phyloP scores from a whole-genome alignment of 192 early-diverging fungal genomes.

The Rhizoclosmatium sp. region DNA sequence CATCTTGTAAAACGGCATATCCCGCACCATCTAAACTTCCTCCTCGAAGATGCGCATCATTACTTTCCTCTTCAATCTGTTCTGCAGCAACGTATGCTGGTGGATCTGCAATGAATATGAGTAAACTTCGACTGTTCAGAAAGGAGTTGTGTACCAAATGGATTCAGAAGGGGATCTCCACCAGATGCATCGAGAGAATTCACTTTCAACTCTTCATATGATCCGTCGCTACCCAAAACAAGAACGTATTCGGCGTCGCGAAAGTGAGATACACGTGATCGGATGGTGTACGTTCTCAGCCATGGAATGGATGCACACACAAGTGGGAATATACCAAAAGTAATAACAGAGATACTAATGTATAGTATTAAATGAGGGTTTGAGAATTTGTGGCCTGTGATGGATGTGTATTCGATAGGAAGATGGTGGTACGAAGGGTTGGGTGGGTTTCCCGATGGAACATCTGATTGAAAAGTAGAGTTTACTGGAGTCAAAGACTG shows the following conservation, averaged over 20 bases:
- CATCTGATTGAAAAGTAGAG: background rate
- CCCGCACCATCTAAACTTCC: background rate
- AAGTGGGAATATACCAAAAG: constrained; percentile 39
- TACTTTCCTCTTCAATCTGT: background rate
- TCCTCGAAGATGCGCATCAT: background rate
- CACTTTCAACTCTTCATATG: constrained; percentile 37
- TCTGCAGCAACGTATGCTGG: background rate
- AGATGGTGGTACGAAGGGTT: background rate
- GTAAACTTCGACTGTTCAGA: constrained; percentile 1
- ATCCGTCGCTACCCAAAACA: constrained; percentile 35
- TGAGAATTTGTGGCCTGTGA: constrained; percentile 32
- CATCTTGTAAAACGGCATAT: background rate
- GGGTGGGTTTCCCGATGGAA: background rate
- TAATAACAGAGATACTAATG: constrained; percentile 31
- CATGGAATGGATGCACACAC: constrained; percentile 35
- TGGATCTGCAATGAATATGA: background rate
- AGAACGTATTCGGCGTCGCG: constrained; percentile 46
- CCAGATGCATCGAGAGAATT: constrained; percentile 14
- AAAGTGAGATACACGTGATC: constrained; percentile 31
- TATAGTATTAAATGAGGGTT: constrained; percentile 7
- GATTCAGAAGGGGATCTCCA: background rate
- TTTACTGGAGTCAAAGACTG: background rate
- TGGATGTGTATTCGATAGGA: constrained; percentile 47
- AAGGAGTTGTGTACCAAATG: background rate
- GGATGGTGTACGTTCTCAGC: constrained; percentile 30